Base-by-base conservation (phyloP, 352 stramenopile genomes). In the Pythium dissimile region DNA sequence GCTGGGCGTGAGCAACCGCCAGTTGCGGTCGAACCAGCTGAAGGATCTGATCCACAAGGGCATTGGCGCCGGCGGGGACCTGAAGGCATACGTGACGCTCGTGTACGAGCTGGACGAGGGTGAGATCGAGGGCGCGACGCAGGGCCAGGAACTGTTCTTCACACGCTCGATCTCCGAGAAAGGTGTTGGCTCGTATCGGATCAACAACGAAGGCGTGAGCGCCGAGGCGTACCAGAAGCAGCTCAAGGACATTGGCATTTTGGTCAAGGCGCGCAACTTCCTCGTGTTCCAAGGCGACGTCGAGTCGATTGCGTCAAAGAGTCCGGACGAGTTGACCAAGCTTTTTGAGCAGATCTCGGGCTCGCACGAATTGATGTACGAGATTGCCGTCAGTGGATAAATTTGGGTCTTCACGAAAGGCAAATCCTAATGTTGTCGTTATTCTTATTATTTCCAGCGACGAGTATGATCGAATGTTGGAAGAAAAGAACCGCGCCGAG, bases 281-380 rank as follows among this genome's bases (percentile, higher is more conserved):
- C 66, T 99, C 8, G 97, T 99, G 6, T 99, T 99, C 73, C 97
- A 99, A 55, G 97, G 97, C 34, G 97, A 99, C 72, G 97, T 99
- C 23, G 97, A 99, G 72, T 95, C 83, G 24, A 96, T 99, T 52
- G 96, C 97, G 1, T 94, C 89, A 34, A 99, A 98, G 66, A 96
- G 83, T 51, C 96, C 97, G 0, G 85, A 95, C 9, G 90, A 99
- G 59, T 73, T 99, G 20, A 98, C 97, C 1, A 92, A 97, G 68
- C 77, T 99, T 5, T 97, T 99, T 59, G 97, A 99, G 72, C 88
- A 99, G 67, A 97, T 99, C 26, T 97, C 87, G 21, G 86, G 85
- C 18, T 98, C 89, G 10, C 77, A 89, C 18, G 92, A 98, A 46
- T 69, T 94, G 2, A 87, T 69, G 80, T 83, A 70, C 34, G 57